Percentiles rank a stretch among this genome's conserved stretches.
Conservation (phyloP, 768 basidiomycete species). For the Solioccasus polychromus region DNA sequence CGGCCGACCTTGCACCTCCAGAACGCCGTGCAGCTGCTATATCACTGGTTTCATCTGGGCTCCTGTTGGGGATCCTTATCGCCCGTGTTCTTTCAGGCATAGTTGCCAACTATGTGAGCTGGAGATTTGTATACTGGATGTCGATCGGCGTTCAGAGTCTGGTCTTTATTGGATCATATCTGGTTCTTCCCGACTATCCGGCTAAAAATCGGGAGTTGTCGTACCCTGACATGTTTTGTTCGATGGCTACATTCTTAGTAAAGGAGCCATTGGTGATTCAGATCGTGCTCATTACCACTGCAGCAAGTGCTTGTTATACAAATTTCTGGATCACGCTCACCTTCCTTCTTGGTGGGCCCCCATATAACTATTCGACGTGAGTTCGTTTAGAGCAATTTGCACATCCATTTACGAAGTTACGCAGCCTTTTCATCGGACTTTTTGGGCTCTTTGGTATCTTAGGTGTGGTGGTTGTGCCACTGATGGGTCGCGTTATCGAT, state of each 20-base stretch:
- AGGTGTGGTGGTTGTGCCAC: slow-evolving; percentile 29
- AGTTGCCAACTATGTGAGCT: slow-evolving; percentile 37
- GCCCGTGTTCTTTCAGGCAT: slow-evolving; percentile 35
- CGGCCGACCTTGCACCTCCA: slow-evolving; percentile 42
- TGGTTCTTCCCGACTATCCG: slow-evolving; percentile 40
- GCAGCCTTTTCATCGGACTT: slow-evolving; percentile 37
- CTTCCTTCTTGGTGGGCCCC: slow-evolving; percentile 38
- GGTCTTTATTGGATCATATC: slow-evolving; percentile 28
- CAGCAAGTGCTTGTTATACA: slow-evolving; percentile 27
- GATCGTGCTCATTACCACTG: slow-evolving; percentile 19
- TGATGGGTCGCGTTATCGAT: slow-evolving; percentile 21
- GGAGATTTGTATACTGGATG: slow-evolving; percentile 41
- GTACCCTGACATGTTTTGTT: slow-evolving; percentile 32
- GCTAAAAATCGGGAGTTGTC: slow-evolving; percentile 34
- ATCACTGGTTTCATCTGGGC: slow-evolving; percentile 27
- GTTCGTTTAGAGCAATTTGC: not conserved
- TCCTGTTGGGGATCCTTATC: slow-evolving; percentile 26
- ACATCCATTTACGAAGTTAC: not conserved
- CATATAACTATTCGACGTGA: slow-evolving; percentile 35
- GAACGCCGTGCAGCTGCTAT: slow-evolving; percentile 20
- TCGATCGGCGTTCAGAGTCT: slow-evolving; percentile 34
- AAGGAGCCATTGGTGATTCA: slow-evolving; percentile 44
- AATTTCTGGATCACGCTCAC: slow-evolving; percentile 40
- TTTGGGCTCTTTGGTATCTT: slow-evolving; percentile 45
- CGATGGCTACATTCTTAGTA: slow-evolving; percentile 38